Evolutionary conservation across 140 eudicot genomes (phyloP).

Genomic region (Flaveria floridana): DNA sequence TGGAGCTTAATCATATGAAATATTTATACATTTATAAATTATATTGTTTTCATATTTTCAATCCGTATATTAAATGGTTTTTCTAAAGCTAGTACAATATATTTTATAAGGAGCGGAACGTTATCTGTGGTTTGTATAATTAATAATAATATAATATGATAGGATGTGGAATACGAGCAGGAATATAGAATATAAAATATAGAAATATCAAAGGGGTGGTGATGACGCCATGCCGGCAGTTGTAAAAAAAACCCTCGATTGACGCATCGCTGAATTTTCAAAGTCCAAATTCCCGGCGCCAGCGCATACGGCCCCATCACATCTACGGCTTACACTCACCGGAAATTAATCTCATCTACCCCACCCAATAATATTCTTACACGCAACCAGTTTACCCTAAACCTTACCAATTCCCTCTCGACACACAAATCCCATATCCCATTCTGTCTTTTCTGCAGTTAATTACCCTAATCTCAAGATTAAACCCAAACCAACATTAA

Average conservation of each 20-base stretch:
- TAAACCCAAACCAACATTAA: conserved; percentile 18
- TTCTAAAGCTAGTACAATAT: too few relatives aligned
- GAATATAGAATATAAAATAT: too few relatives aligned
- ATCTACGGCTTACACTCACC: conserved; percentile 24
- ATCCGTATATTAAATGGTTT: too few relatives aligned
- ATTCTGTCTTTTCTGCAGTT: not conserved
- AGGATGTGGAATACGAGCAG: too few relatives aligned
- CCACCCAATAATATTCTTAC: conserved; percentile 20
- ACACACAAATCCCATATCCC: conserved; percentile 25
- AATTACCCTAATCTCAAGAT: conserved; percentile 8
- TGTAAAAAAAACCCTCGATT: conserved; percentile 18
- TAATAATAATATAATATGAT: too few relatives aligned
- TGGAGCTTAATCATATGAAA: too few relatives aligned
- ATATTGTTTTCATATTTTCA: too few relatives aligned
- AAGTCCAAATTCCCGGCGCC: conserved; percentile 36
- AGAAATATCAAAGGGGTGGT: not conserved
- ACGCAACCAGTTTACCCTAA: conserved; percentile 28
- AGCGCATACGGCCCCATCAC: conserved; percentile 24
- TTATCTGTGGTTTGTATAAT: too few relatives aligned
- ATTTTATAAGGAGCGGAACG: too few relatives aligned
- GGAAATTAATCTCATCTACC: conserved; percentile 7
- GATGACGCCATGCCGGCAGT: conserved; percentile 1
- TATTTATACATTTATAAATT: too few relatives aligned
- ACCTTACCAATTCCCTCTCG: conserved; percentile 31
- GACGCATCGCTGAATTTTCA: not conserved